Base-by-base conservation (phyloP, 2,329 filamentous ascomycete species). In the Emergomyces africanus region DNA sequence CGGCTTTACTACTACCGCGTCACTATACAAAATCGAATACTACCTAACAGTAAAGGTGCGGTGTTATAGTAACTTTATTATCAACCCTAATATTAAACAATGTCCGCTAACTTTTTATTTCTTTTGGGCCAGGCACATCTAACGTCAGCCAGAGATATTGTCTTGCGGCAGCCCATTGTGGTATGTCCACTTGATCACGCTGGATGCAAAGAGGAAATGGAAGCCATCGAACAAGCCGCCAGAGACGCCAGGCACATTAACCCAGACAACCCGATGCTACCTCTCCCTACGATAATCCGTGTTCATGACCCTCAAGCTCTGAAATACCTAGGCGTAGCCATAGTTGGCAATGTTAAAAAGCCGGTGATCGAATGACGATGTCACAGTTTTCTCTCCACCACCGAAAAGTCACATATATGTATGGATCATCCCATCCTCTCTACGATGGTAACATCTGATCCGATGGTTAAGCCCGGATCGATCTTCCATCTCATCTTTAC, bases 1-100 rank as follows among this genome's bases (percentile, higher is more conserved):
- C 39, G 92, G 91, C 0, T 99, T 99, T 69, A 96, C 94, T 1
- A 97, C 94, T 0, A 89, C 89, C 8, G 95, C 90, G 39, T 92
- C 87, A 41, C 81, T 99, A 15, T 99, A 99, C 78, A 97, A 96
- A 74, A 96, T 99, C 70, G 92, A 99, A 74, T 99, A 96, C 71
- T 99, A 92, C 71, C 77, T 97, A 58, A 90, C 85, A 57, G 89
- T 97, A 63, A 96, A 96, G 84, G 92, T 96, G 79, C 57, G 70
- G 62, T 51, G 20, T n/a, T 9, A 25, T 46, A 25, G 12, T 23
- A 25, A 8, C 5, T 23, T 25, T 14, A 25, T 33, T 15, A 33
- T 46, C 33, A 48, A 51, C 65, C 61, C 20, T 39, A n/a, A 41
- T n/a, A n/a, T 41, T 54, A 20, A 20, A 5, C 23, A 28, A 1